A percentile compares a stretch with the other conserved stretches of the same genome.
These are phyloP conservation scores for Suillus occidentalis DNA, from an alignment of 768 basidiomycete species.

Conservation along the genomic window DNA sequence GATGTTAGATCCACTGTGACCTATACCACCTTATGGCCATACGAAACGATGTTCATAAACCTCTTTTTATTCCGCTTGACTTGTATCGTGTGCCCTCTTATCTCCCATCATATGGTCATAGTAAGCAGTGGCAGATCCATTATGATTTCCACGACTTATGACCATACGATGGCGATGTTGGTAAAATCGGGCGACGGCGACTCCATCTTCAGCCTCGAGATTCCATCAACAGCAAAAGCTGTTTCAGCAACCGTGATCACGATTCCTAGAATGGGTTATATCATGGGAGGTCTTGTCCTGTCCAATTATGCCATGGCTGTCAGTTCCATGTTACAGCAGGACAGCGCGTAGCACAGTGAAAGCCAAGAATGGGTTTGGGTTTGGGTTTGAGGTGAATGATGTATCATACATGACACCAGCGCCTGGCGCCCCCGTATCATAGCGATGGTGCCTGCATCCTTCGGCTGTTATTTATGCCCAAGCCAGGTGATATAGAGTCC, in stretches of 20 bases:
- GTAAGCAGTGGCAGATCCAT: background rate
- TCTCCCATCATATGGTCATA: background rate
- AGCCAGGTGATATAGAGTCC: background rate
- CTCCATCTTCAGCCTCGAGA: background rate
- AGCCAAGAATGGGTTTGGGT: background rate
- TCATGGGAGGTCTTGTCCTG: background rate
- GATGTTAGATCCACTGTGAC: background rate
- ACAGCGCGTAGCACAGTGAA: background rate
- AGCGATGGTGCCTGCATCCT: background rate
- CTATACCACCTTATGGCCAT: background rate
- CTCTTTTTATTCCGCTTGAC: background rate
- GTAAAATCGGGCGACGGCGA: background rate
- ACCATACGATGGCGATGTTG: background rate
- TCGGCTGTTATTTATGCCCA: background rate
- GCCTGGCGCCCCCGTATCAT: background rate
- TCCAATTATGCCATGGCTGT: background rate
- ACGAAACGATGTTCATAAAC: background rate
- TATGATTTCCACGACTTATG: background rate
- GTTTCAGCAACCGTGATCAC: background rate
- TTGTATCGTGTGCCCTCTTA: background rate
- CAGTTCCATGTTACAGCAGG: background rate
- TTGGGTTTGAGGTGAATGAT: background rate
- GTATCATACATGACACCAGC: background rate
- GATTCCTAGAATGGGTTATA: background rate
- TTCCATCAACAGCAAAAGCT: background rate